Base-by-base conservation (phyloP, 352 stramenopile genomes). In the Thalassiosira mediterranea region DNA sequence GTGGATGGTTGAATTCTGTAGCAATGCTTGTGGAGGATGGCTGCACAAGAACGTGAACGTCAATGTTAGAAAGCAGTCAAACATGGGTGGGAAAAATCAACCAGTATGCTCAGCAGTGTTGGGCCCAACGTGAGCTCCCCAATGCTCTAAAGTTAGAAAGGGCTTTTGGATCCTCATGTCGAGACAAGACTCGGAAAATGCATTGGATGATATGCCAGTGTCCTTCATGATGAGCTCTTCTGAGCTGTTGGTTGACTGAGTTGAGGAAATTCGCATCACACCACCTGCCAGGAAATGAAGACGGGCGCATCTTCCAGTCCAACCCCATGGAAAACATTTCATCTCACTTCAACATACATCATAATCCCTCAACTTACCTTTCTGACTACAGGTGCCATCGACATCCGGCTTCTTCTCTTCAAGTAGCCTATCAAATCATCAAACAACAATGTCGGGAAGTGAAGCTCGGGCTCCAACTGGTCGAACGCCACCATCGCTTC, bases 361-460 rank as follows among this genome's bases (percentile, higher is more conserved):
- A 44, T 3, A 15, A 1, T 46, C 5, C 52, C 19, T 29, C 13
- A 48, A 52, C 71, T 37, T 69, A 85, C 77, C 72, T 86, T 86
- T 28, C 66, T 71, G 26, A 78, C 37, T 10, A 49, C 59, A 0
- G 71, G 47, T 49, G 57, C 40, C 13, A 40, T 51, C 31, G 29
- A 8, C 46, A 67, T 42, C 17, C n/a, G 70, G 10, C 28, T 57
- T 29, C 67, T 58, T 26, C 79, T 54, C 63, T 76, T 79, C 60
- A 93, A 70, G 69, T 86, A 91, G 10, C 82, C 72, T 47, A 72
- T 83, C 32, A 93, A 72, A 54, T 92, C 88, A 26, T 69, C 34
- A 44, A 91, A 90, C n/a, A 92, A 56, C 23, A 93, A 71, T 11
- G 63, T 64, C 8, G 86, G 69, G n/a, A 93, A 70, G 31, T 58